Evolutionary conservation across 2,329 filamentous ascomycete species (phyloP).

Genomic region (Phialophora chinensis): DNA sequence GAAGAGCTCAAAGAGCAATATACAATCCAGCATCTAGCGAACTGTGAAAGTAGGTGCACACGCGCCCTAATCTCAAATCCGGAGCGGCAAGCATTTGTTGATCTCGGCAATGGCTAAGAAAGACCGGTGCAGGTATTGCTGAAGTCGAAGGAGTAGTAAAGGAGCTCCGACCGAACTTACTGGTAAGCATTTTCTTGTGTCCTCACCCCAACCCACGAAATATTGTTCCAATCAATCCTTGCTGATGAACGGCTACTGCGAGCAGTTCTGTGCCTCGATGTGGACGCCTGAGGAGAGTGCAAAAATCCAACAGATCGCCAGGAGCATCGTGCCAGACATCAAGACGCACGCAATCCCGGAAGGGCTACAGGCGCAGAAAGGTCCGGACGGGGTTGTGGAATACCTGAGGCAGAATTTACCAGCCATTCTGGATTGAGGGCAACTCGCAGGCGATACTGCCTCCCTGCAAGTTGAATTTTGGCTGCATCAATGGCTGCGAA

Average conservation of each 20-base stretch:
- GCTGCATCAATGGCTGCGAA: background rate
- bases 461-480: background rate
- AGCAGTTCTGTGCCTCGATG: conserved; percentile 67
- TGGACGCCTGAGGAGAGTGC: conserved; percentile 55
- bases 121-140: conserved; percentile 54
- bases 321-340: conserved; percentile 47
- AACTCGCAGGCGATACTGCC: background rate
- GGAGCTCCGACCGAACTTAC: conserved; percentile 59
- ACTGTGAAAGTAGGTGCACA: conserved; percentile 62
- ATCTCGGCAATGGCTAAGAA: conserved; percentile 1
- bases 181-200: conserved; percentile 52
- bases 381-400: conserved; percentile 52
- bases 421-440: conserved; percentile 41
- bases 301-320: conserved; percentile 48
- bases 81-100: background rate
- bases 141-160: conserved; percentile 62
- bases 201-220: background rate
- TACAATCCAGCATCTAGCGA: conserved; percentile 66
- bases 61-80: background rate
- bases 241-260: conserved; percentile 17
- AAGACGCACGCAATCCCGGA: conserved; percentile 52
- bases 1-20: conserved; percentile 68
- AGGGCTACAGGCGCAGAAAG: conserved; percentile 51
- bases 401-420: conserved; percentile 51
- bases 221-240: conserved; percentile 31